Conservation (phyloP, 345 rosid species). For the Salix caprea region DNA sequence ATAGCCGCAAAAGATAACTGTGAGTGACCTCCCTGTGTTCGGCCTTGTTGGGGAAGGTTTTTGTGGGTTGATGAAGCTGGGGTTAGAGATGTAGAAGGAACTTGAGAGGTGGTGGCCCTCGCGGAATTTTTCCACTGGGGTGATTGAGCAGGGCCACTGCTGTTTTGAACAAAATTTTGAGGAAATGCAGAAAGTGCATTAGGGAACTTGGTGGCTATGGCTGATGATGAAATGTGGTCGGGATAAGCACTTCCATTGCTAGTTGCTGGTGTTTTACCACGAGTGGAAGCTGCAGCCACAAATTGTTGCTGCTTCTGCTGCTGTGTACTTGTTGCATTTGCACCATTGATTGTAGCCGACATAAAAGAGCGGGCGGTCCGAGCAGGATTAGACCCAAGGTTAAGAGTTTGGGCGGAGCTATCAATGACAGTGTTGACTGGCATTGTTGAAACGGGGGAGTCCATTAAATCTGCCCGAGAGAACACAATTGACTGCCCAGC, state of each 20-base stretch:
- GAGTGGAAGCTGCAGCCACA: conserved; percentile 55
- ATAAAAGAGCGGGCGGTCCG: conserved; percentile 46
- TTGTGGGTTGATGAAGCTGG: conserved; percentile 55
- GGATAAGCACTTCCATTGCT: conserved; percentile 60
- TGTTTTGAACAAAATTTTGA: conserved; percentile 67
- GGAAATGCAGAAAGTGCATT: conserved; percentile 56
- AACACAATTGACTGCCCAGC: conserved; percentile 83
- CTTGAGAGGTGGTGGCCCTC: conserved; percentile 51
- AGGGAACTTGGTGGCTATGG: conserved; percentile 57
- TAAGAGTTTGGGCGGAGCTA: conserved; percentile 60
- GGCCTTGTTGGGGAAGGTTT: conserved; percentile 59
- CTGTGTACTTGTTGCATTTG: conserved; percentile 33
- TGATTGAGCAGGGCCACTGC: conserved; percentile 56
- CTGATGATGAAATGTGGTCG: conserved; percentile 51
- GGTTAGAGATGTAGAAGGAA: conserved; percentile 48
- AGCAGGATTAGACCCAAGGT: conserved; percentile 50
- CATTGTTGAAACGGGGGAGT: conserved; percentile 48
- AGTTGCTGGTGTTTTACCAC: conserved; percentile 56
- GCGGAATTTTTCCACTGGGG: conserved; percentile 82
- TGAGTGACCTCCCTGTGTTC: conserved; percentile 55
- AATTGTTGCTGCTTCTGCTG: conserved; percentile 52
- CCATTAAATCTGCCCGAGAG: conserved; percentile 57
- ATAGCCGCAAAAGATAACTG: conserved; percentile 78
- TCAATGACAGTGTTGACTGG: conserved; percentile 64
- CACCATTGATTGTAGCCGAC: conserved; percentile 32